Conservation (phyloP, 2,329 filamentous ascomycete genomes). For the Talaromyces sp. region DNA sequence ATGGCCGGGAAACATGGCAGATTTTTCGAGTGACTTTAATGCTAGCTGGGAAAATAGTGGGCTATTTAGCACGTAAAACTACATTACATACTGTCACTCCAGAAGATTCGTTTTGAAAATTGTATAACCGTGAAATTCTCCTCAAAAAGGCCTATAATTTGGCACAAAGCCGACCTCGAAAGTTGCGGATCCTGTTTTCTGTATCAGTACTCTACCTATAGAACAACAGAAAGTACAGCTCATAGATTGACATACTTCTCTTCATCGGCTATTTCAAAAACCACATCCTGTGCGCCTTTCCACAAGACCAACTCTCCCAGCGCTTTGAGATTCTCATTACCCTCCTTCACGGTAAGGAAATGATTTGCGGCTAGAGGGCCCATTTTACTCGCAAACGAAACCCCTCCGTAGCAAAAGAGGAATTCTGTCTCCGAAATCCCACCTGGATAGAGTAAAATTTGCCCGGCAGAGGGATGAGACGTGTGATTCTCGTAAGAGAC, state of each 20-base stretch:
- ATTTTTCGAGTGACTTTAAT: conserved; percentile 11
- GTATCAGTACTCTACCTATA: background rate
- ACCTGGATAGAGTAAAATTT: conserved; percentile 26
- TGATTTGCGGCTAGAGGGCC: conserved; percentile 26
- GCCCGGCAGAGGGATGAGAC: conserved; percentile 23
- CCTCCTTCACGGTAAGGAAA: conserved; percentile 26
- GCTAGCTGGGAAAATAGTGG: background rate
- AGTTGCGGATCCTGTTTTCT: conserved; percentile 1
- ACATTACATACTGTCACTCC: background rate
- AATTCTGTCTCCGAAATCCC: conserved; percentile 26
- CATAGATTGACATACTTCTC: conserved; percentile 16
- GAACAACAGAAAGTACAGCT: too few relatives aligned
- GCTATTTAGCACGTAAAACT: background rate
- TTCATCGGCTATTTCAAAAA: conserved; percentile 24
- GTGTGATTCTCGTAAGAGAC: conserved; percentile 26
- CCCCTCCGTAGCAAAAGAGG: conserved; percentile 24
- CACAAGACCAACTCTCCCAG: conserved; percentile 25
- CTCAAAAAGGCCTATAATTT: conserved; percentile 1
- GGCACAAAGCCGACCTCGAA: background rate
- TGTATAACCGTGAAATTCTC: background rate
- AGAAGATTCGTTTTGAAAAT: background rate
- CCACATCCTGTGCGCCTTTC: conserved; percentile 25
- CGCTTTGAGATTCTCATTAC: conserved; percentile 21
- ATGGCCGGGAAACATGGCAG: conserved; percentile 20
- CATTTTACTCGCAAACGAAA: conserved; percentile 27